Percentiles rank a stretch among this genome's conserved stretches.
phyloP scores from a whole-genome alignment of 202 grass and related monocot species.

The Schoenoplectus tabernaemontani region DNA sequence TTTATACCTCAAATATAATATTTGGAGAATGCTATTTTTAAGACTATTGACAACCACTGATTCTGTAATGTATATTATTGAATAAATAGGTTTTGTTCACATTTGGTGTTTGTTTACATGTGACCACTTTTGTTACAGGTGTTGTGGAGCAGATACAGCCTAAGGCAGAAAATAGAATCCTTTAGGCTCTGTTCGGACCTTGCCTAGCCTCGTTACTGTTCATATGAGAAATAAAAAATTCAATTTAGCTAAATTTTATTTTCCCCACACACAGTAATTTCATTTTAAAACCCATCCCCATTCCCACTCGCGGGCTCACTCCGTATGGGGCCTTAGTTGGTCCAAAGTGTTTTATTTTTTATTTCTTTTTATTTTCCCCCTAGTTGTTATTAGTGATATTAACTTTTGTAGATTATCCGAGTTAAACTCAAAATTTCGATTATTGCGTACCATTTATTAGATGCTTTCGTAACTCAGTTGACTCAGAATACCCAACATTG shows the following conservation, averaged over 20 bases:
- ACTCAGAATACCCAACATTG: not conserved
- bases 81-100: not conserved
- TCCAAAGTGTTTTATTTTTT: too few relatives aligned
- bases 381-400: not conserved
- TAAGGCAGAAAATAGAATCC: not conserved
- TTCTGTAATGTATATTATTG: not conserved
- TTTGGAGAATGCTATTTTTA: not conserved
- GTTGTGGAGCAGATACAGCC: slow-evolving; percentile 53
- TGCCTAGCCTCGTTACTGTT: too few relatives aligned
- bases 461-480: not conserved
- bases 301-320: too few relatives aligned
- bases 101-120: slow-evolving; percentile 10
- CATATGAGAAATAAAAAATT: too few relatives aligned
- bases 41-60: not conserved
- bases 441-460: not conserved
- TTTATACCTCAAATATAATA: not conserved
- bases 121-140: slow-evolving; percentile 36
- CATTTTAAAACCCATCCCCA: too few relatives aligned
- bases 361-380: not conserved
- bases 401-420: not conserved
- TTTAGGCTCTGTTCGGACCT: too few relatives aligned
- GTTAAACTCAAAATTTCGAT: not conserved
- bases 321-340: too few relatives aligned
- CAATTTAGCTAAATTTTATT: too few relatives aligned
- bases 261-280: too few relatives aligned